Base-by-base conservation (phyloP, 306 rosid genomes). In the Boehmeria nivea region DNA sequence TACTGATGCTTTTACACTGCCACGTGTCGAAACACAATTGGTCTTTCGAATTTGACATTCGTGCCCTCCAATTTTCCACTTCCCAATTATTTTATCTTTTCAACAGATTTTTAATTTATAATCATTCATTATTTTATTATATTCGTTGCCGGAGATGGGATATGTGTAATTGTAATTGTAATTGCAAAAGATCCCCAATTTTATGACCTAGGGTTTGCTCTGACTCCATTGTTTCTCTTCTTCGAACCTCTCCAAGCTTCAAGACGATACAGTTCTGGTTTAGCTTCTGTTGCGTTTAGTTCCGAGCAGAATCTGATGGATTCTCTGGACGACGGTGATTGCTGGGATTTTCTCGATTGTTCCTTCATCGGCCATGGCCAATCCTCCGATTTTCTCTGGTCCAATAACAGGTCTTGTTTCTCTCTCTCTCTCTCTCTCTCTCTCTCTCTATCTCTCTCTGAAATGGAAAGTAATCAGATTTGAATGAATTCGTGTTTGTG, bases 321-420 rank as follows among this genome's bases (percentile, higher is more conserved):
- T 76, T 70, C 84, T 2, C 28, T 78, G 14, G 83, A 69, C 36
- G 77, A 61, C 51, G 39, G 53, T 11, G 44, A 33, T 49, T 60
- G 47, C 60, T 87, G 79, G 84, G 91, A 85, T 75, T 74, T 78
- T 45, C 74, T 83, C 13, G 86, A 85, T 69, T 76, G 60, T 71
- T 33, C 71, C 21, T 70, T 81, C 69, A 80, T 78, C 70, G 76
- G 61, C 17, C 81, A 65, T 39, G 44, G 65, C 43, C 79, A 64
- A 25, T 63, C 90, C 71, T 46, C 78, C 52, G 67, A 69, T 72
- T 85, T 83, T 50, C 78, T 76, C 2, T 82, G 84, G 87, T 53
- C 85, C 61, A 74, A 75, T 59, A 60, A 31, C 11, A 73, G 72
- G 74, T 81, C 56, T 27, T 2, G 4, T 39, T 3, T 55, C 6